Base-by-base conservation (phyloP, 2,329 filamentous ascomycete species). In the Bipolaris oryzae region DNA sequence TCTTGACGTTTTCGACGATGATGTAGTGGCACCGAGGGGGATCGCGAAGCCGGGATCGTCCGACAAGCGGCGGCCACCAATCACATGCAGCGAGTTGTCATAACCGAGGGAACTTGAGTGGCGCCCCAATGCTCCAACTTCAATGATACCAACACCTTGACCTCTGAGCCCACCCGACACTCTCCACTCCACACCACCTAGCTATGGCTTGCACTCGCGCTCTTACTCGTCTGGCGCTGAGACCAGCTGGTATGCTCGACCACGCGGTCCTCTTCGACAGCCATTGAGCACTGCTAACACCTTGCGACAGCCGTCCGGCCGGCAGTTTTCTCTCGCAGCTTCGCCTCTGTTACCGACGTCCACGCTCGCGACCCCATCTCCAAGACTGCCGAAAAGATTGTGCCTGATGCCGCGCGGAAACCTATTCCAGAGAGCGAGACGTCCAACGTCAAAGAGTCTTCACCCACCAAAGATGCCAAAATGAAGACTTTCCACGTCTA, bases 401-500 rank as follows among this genome's bases (percentile, higher is more conserved):
- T 60, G 10, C 71, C 70, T 15, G 62, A 74, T 51, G 57, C 68
- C 2, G 56, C 70, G 38, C 58, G 63, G 42, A 59, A 64, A 23
- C 66, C 73, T 20, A 67, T 78, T 28, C 76, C 82, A 54, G 75
- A 80, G 78, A 79, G 76, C 63, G 76, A 89, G 76, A 84, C 86
- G 34, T 84, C 86, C 46, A 84, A 85, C 47, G 80, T 85, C 55
- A 78, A 86, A 66, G 84, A 90, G 69, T 84, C 89, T 53, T 83
- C 82, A 71, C 75, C 81, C 50, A 81, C 79, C 62, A 77, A 82
- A 64, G 78, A 84, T 58, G 79, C 87, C 43, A 85, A 84, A 70
- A 87, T 90, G 81, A 98, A 97, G 89, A 92, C 90, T 49, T 99
- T 99, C 87, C 89, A 96, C 80, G 89, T 99, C 83, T 99, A 99